phyloP scores from a whole-genome alignment of 495 filamentous ascomycete genomes.

The Penicillium macrosclerotiorum region DNA sequence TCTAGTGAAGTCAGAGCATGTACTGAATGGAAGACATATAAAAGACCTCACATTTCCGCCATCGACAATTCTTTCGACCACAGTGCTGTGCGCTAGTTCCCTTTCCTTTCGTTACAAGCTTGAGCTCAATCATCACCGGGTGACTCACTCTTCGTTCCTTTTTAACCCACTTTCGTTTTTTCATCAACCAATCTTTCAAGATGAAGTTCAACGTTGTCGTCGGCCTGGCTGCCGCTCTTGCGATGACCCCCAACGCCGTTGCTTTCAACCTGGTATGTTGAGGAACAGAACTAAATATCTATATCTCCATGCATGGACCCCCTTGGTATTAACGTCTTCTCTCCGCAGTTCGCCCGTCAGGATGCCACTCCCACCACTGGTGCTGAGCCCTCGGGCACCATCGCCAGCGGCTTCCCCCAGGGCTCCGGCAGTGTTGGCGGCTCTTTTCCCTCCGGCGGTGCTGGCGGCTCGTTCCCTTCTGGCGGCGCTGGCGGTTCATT shows the following conservation, averaged over 20 bases:
- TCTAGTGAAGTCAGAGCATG: too few species aligned
- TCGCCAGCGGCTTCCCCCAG: conserved; percentile 1
- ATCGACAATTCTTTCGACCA: conserved; percentile 9
- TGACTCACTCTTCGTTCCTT: conserved; percentile 22
- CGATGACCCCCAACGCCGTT: conserved; percentile 21
- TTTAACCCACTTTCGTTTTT: conserved; percentile 2
- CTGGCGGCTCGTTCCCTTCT: too few species aligned
- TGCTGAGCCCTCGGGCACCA: conserved; percentile 10
- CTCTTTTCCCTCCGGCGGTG: too few species aligned
- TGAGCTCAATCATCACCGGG: conserved; percentile 17
- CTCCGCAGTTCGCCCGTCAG: conserved; percentile 1
- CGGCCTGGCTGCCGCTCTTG: conserved; percentile 27
- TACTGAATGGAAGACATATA: conserved; percentile 15
- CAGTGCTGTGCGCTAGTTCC: conserved; percentile 31
- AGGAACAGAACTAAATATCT: not conserved
- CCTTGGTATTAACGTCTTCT: not conserved
- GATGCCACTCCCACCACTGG: conserved; percentile 11
- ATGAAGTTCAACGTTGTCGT: conserved; percentile 35
- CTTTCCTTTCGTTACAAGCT: conserved; percentile 18
- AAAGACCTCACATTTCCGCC: conserved; percentile 7
- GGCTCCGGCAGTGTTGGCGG: not conserved
- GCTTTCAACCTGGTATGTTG: conserved; percentile 13
- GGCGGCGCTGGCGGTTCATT: not conserved
- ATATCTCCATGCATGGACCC: not conserved
- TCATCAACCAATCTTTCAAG: conserved; percentile 14